Evolutionary conservation across 345 rosid species (phyloP), one percentile per base, ranked within the genome.

Genomic region (Litchi chinensis): DNA sequence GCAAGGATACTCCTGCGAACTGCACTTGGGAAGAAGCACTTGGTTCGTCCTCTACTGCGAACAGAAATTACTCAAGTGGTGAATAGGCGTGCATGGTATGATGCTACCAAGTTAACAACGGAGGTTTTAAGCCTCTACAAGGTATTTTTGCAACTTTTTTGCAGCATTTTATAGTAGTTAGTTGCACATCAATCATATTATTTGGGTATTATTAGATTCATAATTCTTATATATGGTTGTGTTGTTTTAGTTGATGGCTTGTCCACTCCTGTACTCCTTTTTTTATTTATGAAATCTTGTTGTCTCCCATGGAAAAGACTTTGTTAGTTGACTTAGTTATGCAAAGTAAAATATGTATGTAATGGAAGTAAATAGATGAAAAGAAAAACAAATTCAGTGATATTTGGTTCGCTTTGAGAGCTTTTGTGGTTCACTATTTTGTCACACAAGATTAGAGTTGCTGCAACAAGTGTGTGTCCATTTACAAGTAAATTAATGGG

Each of bases 61-160:
- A 89, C 98, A 22, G 99, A 93, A 87, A 93, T 95, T 77, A 88
- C 93, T 80, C 97, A 95, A 81, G 94, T 95, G 78, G 99, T 95
- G 79, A 92, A 93, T 79, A 92, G 94, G 40, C 92, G 95, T 57
- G 97, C 99, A 52, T 95, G 99, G 99, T 89, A 93, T 82, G 97
- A 95, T 82, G 89, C 93, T 60, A 77, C 93, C 77, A 92, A 93
- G 87, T 81, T 93, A 77, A 91, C 98, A 37, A 65, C 96, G 63
- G 98, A 95, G 71, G 91, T 92, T 73, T 84, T 95, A 83, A 93
- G 86, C 85, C 89, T 93, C 72, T 93, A 95, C 78, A 95, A 93
- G 95, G 98, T 95, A 86, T 76, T 71, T 56, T 73, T 56, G 54
- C 22, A 24, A 32, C 69, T 69, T n/a, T 65, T 57, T 57, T n/a